These are phyloP conservation scores for Cordyceps sp. DNA, from an alignment of 2,329 filamentous ascomycete species.

Conservation along the genomic window DNA sequence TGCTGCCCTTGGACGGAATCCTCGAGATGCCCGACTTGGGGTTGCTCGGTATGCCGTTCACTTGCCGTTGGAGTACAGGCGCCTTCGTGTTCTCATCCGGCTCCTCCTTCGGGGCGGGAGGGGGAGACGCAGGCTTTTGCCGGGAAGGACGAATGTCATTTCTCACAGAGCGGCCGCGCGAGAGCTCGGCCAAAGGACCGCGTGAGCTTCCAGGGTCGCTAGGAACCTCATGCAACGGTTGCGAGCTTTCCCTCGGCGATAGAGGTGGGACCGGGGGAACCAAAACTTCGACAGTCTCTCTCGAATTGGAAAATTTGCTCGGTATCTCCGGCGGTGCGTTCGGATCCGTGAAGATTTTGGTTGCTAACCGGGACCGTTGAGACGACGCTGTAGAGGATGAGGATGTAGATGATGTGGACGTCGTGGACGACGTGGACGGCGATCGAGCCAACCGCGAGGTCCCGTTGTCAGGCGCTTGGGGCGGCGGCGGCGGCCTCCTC, in stretches of 20 bases:
- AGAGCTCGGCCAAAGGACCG: conserved; percentile 4
- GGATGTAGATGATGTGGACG: too few species aligned
- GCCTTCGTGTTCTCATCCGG: conserved; percentile 11
- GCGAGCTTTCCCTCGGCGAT: background rate
- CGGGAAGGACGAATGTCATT: conserved; percentile 15
- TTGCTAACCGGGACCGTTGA: background rate
- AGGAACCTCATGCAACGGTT: background rate
- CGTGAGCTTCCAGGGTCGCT: background rate
- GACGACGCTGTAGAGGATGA: background rate
- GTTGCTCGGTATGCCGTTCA: conserved; percentile 29
- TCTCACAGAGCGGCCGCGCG: conserved; percentile 15
- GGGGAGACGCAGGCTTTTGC: conserved; percentile 8
- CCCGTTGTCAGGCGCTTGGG: too few species aligned
- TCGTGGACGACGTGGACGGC: too few species aligned
- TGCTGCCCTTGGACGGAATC: conserved; percentile 10
- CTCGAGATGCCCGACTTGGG: conserved; percentile 22
- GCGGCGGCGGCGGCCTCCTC: background rate
- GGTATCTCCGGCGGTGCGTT: conserved; percentile 1
- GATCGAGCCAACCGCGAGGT: too few species aligned
- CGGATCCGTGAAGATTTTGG: background rate
- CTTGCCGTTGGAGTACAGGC: conserved; percentile 25
- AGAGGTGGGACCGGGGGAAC: conserved; percentile 4
- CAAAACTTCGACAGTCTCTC: conserved; percentile 3
- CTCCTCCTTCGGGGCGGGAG: conserved; percentile 5
- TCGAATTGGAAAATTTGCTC: background rate